A percentile compares a stretch with the other conserved stretches of the same genome.
Conservation (phyloP, 2,329 filamentous ascomycete species). For the Calonectria pseudoreteaudii region DNA sequence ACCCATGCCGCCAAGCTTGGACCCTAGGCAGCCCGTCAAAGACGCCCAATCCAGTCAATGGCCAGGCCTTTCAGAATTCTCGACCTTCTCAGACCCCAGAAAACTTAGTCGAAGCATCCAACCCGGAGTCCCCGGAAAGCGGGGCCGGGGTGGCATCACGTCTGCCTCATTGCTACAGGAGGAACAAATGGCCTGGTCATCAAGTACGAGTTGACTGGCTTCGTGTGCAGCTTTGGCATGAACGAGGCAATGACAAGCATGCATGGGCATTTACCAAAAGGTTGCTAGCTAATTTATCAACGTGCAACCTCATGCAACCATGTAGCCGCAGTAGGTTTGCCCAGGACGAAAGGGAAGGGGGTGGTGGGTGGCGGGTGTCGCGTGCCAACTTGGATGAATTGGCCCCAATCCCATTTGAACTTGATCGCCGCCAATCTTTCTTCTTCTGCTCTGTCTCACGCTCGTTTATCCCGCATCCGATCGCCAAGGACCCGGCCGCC, state of each 20-base stretch:
- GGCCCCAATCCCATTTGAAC: not conserved
- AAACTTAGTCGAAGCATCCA: not conserved
- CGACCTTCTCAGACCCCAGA: not conserved
- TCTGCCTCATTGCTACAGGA: not conserved
- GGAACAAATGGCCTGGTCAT: not conserved
- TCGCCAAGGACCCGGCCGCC: not conserved
- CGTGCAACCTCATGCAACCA: not conserved
- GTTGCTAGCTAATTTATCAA: not conserved
- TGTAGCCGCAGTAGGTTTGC: not conserved
- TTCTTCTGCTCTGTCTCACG: not conserved
- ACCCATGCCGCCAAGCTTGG: not conserved
- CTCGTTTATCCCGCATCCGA: not conserved
- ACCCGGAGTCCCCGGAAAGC: not conserved
- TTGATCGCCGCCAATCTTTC: not conserved
- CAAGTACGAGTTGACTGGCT: not conserved
- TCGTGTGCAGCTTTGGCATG: not conserved
- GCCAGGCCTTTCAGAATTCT: not conserved
- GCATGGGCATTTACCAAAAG: not conserved
- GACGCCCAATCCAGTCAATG: not conserved
- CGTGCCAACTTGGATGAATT: not conserved
- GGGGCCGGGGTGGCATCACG: not conserved
- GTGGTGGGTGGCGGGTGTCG: not conserved
- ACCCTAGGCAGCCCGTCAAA: not conserved
- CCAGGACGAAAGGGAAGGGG: not conserved
- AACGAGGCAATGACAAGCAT: not conserved